phyloP scores from a whole-genome alignment of 148 eudicot species.

The Spergularia bocconei region DNA sequence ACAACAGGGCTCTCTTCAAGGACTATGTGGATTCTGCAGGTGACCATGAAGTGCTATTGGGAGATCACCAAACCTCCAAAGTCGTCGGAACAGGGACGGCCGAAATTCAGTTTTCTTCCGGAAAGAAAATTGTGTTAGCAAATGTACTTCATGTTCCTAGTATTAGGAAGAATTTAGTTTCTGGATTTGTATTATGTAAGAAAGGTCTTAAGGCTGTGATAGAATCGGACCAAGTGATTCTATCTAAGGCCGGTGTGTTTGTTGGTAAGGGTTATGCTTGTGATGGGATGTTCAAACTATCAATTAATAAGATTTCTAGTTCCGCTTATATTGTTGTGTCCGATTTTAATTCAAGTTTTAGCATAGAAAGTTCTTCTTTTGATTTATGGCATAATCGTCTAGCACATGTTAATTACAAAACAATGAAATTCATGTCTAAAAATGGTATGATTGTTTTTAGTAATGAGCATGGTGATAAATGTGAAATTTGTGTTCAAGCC shows the following conservation, averaged over 20 bases:
- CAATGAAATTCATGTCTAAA: constrained; percentile 4
- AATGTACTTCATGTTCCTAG: constrained; percentile 18
- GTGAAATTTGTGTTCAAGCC: constrained; percentile 11
- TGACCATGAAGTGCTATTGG: not conserved
- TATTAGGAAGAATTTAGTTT: constrained; percentile 12
- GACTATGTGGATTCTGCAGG: not conserved
- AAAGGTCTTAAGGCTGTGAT: constrained; percentile 17
- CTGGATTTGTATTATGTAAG: constrained; percentile 12
- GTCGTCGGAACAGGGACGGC: constrained; percentile 8
- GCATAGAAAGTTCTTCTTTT: not conserved
- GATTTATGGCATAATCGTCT: constrained; percentile 12
- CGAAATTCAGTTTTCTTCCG: constrained; percentile 7
- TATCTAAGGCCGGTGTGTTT: not conserved
- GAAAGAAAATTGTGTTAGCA: not conserved
- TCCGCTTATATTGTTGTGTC: constrained; percentile 4
- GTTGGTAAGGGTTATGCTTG: constrained; percentile 5
- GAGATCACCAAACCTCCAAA: not conserved
- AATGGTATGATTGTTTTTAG: not conserved
- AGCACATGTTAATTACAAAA: constrained; percentile 4
- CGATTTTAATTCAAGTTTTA: constrained; percentile 1
- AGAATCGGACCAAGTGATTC: constrained; percentile 17
- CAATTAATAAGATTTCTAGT: not conserved
- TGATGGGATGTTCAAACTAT: constrained; percentile 19
- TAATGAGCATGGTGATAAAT: constrained; percentile 5
- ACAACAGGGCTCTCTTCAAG: constrained; percentile 7